phyloP scores from a whole-genome alignment of 371 early-diverging fungal genomes.

The Rhizopus microsporus region DNA sequence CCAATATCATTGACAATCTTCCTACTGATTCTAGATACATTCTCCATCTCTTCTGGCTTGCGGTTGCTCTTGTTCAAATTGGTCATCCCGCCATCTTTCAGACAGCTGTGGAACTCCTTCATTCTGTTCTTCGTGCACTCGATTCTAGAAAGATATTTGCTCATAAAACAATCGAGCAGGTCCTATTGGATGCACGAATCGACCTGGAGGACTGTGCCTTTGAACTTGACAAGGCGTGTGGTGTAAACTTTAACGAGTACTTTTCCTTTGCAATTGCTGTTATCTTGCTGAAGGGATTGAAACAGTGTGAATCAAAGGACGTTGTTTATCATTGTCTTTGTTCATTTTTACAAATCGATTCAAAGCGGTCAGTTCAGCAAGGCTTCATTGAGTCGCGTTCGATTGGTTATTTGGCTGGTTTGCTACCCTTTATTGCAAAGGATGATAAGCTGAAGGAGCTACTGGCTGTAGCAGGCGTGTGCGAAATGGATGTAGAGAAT shows the following conservation, averaged over 20 bases:
- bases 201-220: constrained; percentile 64
- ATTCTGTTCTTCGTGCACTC: constrained; percentile 71
- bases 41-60: constrained; percentile 88
- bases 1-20: constrained; percentile 80
- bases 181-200: constrained; percentile 70
- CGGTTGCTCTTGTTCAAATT: constrained; percentile 81
- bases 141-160: constrained; percentile 73
- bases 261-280: constrained; percentile 87
- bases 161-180: constrained; percentile 60
- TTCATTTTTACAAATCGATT: constrained; percentile 71
- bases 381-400: constrained; percentile 61
- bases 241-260: constrained; percentile 80
- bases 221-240: constrained; percentile 71
- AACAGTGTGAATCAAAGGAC: constrained; percentile 72
- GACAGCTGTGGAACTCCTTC: constrained; percentile 69
- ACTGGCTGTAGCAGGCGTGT: constrained; percentile 61
- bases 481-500: constrained; percentile 53
- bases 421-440: constrained; percentile 71
- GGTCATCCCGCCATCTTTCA: constrained; percentile 79
- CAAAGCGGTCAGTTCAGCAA: constrained; percentile 50
- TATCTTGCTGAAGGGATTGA: constrained; percentile 79
- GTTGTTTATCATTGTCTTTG: constrained; percentile 70
- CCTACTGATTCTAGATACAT: constrained; percentile 77
- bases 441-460: constrained; percentile 64
- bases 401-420: constrained; percentile 75